These are phyloP conservation scores for Umbilicus rupestris DNA, from an alignment of 164 flowering plant species.

Conservation along the genomic window DNA sequence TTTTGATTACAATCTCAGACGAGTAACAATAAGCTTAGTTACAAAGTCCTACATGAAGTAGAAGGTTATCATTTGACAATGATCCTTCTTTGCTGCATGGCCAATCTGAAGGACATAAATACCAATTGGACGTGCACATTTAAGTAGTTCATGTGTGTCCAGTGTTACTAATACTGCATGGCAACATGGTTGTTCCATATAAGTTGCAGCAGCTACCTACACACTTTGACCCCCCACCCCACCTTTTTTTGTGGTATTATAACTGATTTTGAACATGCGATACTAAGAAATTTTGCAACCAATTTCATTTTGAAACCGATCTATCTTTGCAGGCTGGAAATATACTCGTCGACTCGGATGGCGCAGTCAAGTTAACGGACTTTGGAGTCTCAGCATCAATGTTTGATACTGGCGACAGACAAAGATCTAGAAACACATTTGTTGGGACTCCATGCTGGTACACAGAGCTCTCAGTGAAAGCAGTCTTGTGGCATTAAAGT, in stretches of 20 bases:
- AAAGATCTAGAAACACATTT: slow-evolving; percentile 89
- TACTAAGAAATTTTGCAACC: background rate
- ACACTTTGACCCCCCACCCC: background rate
- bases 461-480: background rate
- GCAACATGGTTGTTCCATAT: background rate
- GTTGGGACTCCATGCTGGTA: slow-evolving; percentile 99
- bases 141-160: no score
- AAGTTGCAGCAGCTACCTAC: background rate
- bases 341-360: slow-evolving; percentile 69
- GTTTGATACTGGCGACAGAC: slow-evolving; percentile 95
- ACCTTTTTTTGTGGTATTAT: background rate
- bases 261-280: background rate
- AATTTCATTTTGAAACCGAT: background rate
- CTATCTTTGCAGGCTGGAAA: slow-evolving; percentile 74
- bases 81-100: background rate
- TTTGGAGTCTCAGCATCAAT: slow-evolving; percentile 95
- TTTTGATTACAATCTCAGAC: background rate
- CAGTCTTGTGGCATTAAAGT: background rate
- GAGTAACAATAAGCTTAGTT: background rate
- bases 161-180: no score
- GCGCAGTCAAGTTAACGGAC: slow-evolving; percentile 81
- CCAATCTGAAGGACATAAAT: background rate
- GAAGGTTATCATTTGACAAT: background rate
- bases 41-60: background rate
- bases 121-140: background rate